phyloP scores from a whole-genome alignment of 2,329 filamentous ascomycete species.

The Alternaria arborescens region DNA sequence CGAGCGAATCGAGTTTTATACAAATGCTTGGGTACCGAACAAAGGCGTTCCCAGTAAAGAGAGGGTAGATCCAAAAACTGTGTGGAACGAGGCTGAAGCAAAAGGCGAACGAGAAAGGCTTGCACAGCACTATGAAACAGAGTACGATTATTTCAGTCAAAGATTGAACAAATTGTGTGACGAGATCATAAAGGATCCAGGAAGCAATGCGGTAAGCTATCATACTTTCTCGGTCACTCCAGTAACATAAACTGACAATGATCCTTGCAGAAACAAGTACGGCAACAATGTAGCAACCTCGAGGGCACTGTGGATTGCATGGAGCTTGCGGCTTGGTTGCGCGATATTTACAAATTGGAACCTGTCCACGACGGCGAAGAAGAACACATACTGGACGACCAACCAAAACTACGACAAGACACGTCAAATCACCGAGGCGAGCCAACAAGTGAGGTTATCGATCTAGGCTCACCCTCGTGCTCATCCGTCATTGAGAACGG shows the following conservation, averaged over 20 bases:
- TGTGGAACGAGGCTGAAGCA: constrained; percentile 36
- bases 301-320: constrained; percentile 72
- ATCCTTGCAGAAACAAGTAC: constrained; percentile 55
- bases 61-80: constrained; percentile 19
- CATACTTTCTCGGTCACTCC: background rate
- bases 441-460: constrained; percentile 20
- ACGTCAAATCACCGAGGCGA: background rate
- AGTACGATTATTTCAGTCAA: constrained; percentile 25
- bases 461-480: constrained; percentile 31
- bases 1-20: constrained; percentile 32
- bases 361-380: constrained; percentile 12
- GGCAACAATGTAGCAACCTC: constrained; percentile 65
- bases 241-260: background rate
- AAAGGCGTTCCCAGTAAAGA: constrained; percentile 15
- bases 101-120: constrained; percentile 21
- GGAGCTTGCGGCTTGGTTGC: constrained; percentile 60
- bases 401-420: background rate
- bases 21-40: constrained; percentile 30
- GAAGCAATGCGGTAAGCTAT: constrained; percentile 52
- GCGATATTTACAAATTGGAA: constrained; percentile 26
- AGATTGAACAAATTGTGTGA: constrained; percentile 31
- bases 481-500: constrained; percentile 11
- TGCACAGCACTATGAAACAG: constrained; percentile 17
- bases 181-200: constrained; percentile 53
- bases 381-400: background rate